These are phyloP conservation scores for Camellia japonica DNA, from an alignment of 148 eudicot species.

Conservation along the genomic window DNA sequence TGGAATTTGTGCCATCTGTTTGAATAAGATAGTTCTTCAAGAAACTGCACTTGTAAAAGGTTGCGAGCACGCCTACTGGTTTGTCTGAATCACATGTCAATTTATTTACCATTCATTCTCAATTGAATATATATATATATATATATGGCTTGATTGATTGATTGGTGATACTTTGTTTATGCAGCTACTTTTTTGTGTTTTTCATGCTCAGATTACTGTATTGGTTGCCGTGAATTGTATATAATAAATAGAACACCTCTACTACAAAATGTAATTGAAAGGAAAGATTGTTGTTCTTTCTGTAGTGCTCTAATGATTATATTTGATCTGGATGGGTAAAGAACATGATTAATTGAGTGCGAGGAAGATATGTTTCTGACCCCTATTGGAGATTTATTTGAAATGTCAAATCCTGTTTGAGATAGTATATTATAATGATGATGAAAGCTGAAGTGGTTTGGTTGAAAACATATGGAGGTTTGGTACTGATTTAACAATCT, in stretches of 20 bases:
- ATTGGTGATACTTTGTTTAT: background rate
- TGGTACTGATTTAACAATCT: background rate
- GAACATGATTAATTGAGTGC: background rate
- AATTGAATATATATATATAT: background rate
- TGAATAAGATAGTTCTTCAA: constrained; percentile 67
- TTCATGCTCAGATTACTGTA: background rate
- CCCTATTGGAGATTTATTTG: background rate
- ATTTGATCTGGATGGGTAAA: background rate
- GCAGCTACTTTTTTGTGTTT: background rate
- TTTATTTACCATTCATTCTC: constrained; percentile 4
- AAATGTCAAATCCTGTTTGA: background rate
- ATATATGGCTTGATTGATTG: background rate
- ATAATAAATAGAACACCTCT: background rate
- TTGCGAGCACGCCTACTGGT: constrained; percentile 99
- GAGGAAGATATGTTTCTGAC: background rate
- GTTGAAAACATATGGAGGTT: background rate
- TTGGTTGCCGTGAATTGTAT: background rate
- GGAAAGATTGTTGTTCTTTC: background rate
- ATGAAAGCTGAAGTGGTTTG: background rate
- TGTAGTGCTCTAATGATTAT: background rate
- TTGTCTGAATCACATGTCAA: constrained; percentile 40
- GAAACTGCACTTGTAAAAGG: constrained; percentile 95
- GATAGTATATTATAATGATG: background rate
- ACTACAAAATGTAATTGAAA: background rate
- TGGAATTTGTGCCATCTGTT: constrained; percentile 84